Evolutionary conservation across 2,329 filamentous ascomycete species (phyloP), one percentile per base, ranked within the genome.

Genomic region (Aspergillus candidus): DNA sequence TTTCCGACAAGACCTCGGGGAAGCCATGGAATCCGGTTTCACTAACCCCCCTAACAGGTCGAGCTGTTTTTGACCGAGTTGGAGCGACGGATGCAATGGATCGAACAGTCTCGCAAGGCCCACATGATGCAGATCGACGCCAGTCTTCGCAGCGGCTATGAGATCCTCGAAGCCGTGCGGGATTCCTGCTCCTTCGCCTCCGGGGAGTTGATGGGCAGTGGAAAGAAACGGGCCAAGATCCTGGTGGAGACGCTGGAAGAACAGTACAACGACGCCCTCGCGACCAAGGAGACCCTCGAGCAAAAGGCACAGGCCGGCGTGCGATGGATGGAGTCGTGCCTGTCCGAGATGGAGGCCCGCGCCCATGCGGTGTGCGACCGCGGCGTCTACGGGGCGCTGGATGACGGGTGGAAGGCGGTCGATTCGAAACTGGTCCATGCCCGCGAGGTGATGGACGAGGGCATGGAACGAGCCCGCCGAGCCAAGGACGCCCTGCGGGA

Each of bases 241-340:
- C 83, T 97, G 72, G 88, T 98, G 30, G 91, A 97, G 57, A 95
- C 89, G 1, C 73, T 98, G 11, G 93, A 98, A 66, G 77, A 78
- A 22, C 79, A 87, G 51, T 98, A 96, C 67, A 84, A 94, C 50
- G 87, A 93, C 56, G 89, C 86, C 1, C 70, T 98, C 51, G 83
- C 79, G 12, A 86, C 86, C 2, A 88, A 90, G 52, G 90, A 88
- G 61, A 90, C 88, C 0, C 70, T 97, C 56, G 88, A 93, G 59
- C 89, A 95, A 57, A 97, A 97, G 71, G 89, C 91, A 3, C 80
- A 87, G 48, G 84, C 91, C 31, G 88, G 89, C 4, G 84, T 98
- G 51, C 83, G 87, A 48, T 71, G 97, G 50, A 84, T 97, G 61
- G 91, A 97, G 60, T 77, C 72, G 32, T 89, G 94, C 70, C 73